Conservation (phyloP, 2,329 filamentous ascomycete genomes). For the Sporothrix sp. region DNA sequence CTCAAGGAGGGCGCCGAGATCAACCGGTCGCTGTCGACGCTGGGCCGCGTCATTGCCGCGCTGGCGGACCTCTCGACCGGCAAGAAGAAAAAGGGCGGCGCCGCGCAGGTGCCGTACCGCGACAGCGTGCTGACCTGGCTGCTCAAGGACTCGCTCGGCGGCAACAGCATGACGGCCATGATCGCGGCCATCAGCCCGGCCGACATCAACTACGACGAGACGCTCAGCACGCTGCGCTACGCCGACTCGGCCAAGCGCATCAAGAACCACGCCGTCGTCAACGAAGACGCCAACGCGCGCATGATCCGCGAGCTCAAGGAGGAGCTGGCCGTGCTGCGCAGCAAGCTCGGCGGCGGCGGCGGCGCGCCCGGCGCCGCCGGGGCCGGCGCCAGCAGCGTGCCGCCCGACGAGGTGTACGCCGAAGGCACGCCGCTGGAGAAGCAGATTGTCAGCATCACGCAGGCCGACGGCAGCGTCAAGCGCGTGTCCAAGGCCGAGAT, state of each 20-base stretch:
- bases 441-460: constrained; percentile 91
- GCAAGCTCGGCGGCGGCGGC: constrained; percentile 59
- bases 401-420: constrained; percentile 75
- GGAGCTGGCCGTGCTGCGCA: constrained; percentile 73
- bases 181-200: constrained; percentile 97
- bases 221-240: constrained; percentile 87
- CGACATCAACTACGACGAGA: constrained; percentile 98
- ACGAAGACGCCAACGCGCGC: constrained; percentile 95
- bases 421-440: constrained; percentile 87
- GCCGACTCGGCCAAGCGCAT: constrained; percentile 97
- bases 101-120: constrained; percentile 80
- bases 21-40: constrained; percentile 89
- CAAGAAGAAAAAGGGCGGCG: constrained; percentile 69
- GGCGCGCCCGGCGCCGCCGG: constrained; percentile 35
- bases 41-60: constrained; percentile 94
- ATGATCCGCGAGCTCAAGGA: constrained; percentile 99
- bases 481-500: constrained; percentile 98
- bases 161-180: constrained; percentile 99
- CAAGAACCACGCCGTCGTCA: constrained; percentile 99
- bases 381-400: constrained; percentile 33
- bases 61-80: constrained; percentile 81
- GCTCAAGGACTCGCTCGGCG: constrained; percentile 89
- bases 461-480: constrained; percentile 75
- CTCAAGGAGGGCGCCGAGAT: constrained; percentile 98
- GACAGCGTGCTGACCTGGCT: constrained; percentile 96